Conservation (phyloP, 2,329 filamentous ascomycete genomes). For the Pseudocercospora fuligena region DNA sequence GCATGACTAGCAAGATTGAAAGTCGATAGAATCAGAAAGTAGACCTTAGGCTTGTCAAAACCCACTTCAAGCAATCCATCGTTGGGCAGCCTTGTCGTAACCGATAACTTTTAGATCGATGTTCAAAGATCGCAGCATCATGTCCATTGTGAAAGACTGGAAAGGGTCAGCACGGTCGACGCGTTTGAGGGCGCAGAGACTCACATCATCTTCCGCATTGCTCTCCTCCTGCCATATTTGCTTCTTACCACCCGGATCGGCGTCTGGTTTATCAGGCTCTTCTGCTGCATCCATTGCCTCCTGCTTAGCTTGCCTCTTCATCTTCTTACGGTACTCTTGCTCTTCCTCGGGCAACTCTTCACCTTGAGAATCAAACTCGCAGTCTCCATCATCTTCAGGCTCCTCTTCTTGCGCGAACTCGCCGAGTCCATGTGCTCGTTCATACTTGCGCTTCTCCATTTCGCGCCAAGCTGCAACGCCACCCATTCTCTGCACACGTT, state of each 20-base stretch:
- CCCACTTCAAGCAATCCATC: constrained; percentile 60
- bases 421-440: constrained; percentile 35
- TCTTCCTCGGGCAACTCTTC: constrained; percentile 45
- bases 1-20: constrained; percentile 1
- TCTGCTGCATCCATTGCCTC: constrained; percentile 47
- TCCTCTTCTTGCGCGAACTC: constrained; percentile 42
- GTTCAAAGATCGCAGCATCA: constrained; percentile 70
- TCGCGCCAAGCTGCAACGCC: constrained; percentile 59
- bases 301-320: constrained; percentile 56
- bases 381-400: constrained; percentile 43
- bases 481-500: constrained; percentile 66
- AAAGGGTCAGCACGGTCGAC: constrained; percentile 13
- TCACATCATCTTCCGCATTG: constrained; percentile 47
- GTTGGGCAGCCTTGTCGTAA: constrained; percentile 61
- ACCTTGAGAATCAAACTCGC: constrained; percentile 41
- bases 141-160: constrained; percentile 70
- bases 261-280: constrained; percentile 38
- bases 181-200: constrained; percentile 22
- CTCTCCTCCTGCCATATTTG: constrained; percentile 41
- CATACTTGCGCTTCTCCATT: constrained; percentile 43
- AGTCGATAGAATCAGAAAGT: not conserved
- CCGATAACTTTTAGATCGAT: constrained; percentile 67
- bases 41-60: not conserved
- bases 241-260: constrained; percentile 46
- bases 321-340: constrained; percentile 52